Evolutionary conservation across 345 rosid genomes (phyloP).

Genomic region (sweet orange (Citrus sinensis)): DVS_A1.0 CM039167.1:6792001-6792500

Average conservation of each 20-base stretch:
- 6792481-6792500: neutral
- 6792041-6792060: conserved; percentile 72
- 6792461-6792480: neutral
- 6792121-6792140: conserved; percentile 9
- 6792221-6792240: conserved; percentile 91
- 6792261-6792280: conserved; percentile 44
- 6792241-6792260: conserved; percentile 86
- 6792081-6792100: conserved; percentile 11
- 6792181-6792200: conserved; percentile 81
- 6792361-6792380: neutral
- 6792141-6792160: conserved; percentile 11
- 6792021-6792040: conserved; percentile 79
- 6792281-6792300: neutral
- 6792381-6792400: neutral
- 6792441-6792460: neutral
- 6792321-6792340: neutral
- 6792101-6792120: conserved; percentile 3
- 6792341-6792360: neutral
- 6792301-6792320: neutral
- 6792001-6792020: conserved; percentile 77
- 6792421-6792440: neutral
- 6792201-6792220: conserved; percentile 87
- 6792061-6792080: conserved; percentile 60
- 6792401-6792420: neutral
- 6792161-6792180: conserved; percentile 77